Base-by-base conservation (phyloP, 1,139 yeast species). In the Taphrina wiesneri region DNA sequence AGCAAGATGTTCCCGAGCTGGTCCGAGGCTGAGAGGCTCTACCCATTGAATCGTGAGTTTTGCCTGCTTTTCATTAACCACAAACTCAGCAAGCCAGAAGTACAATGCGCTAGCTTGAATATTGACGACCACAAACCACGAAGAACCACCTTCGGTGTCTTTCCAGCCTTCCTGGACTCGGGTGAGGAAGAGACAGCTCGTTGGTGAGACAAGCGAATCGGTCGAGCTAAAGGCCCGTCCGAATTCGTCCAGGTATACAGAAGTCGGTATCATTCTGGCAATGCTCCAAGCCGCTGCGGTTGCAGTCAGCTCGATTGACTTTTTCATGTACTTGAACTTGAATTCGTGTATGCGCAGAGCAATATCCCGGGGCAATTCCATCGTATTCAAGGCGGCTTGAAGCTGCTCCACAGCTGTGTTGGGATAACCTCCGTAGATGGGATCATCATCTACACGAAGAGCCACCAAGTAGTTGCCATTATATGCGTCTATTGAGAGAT, bases 81-180 rank as follows among this genome's bases (percentile, higher is more conserved):
- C 34, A 28, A 49, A 51, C 19, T 49, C 47, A 15, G 41, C 51
- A 4, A 60, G 34, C 47, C 41, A 36, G 19, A 60, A 25, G 13
- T 49, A 30, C n/a, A 41, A 11, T 5, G 19, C 64, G 3, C 7
- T 13, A 2, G 57, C 51, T 6, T 17, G 51, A 15, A 49, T 3
- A 1, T 41, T 54, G 41, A 41, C 32, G 41, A 65, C 67, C 28
- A 59, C 60, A 41, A 57, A 65, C 63, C 63, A 65, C 15, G 64
- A 28, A 6, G 64, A 43, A 4, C 60, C 60, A 36, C 51, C 39
- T 1, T 47, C 21, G 21, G 53, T 51, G 25, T 59, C 46, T 25
- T 65, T 56, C 67, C 67, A 65, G 13, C 65, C 67, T 26, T 60
- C 59, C 30, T 46, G 59, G 19, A 26, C 23, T n/a, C 61, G 43